Evolutionary conservation across 1,139 yeast genomes (phyloP), one percentile per base, ranked within the genome.

Genomic region (Debaryomycetaceae sp.): DNA sequence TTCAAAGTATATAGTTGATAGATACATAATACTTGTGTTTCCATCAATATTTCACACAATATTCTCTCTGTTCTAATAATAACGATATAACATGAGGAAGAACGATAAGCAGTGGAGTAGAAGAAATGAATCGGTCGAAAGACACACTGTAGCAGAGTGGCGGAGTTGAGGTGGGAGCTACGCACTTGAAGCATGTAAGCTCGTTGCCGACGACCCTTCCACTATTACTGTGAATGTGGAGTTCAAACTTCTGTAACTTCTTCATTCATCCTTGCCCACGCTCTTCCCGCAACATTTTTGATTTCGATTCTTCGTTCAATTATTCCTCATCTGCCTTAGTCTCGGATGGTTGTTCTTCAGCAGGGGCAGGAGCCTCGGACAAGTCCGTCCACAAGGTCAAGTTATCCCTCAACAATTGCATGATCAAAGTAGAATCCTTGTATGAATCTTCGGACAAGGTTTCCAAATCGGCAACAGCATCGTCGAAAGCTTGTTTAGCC

Each of bases 401-500:
- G 81, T 92, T 92, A 74, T 92, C 98, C 75, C 97, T 87, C 70
- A 92, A 81, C 70, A 92, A 82, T 80, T 92, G 98, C 98, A 92
- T 92, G 65, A 92, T 92, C 69, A 92, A 81, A 55, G 98, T 91
- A 49, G 97, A 89, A 70, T 92, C 98, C 74, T 91, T 91, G 81
- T 91, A 91, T 52, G 96, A 87, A 73, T 92, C 98, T 75, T 92
- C 98, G 38, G 96, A 87, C 62, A 92, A 79, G 52, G 97, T 87
- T 74, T 92, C 98, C 66, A 92, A 82, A 74, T 92, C 98, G 54
- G 98, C 96, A 66, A 92, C 95, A 49, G 98, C 98, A 64, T 92
- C 98, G 66, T 92, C 98, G 58, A 92, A 92, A 39, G 98, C 98
- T 76, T 91, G 96, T 71, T 92, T 92, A 57, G 98, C 98, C 70